These are phyloP conservation scores for Pilasporangium apinafurcum DNA, from an alignment of 352 stramenopile species.

Conservation along the genomic window DNA sequence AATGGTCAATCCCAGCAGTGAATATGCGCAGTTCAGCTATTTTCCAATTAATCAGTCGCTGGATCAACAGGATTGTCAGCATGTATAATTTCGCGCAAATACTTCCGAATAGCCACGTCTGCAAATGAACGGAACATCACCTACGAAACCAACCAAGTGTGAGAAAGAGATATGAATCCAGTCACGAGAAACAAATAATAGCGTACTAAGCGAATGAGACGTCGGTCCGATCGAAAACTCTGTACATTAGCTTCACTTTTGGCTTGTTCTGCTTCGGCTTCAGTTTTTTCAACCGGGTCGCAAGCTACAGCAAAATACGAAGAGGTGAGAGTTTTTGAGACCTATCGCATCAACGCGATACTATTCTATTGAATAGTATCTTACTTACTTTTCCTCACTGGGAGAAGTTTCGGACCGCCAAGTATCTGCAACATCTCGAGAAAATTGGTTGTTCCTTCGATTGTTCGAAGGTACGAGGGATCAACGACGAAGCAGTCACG, in stretches of 20 bases:
- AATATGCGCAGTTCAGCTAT: no score
- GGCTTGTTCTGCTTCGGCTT: slow-evolving; percentile 41
- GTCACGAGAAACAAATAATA: background rate
- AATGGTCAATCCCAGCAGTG: no score
- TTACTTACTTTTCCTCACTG: slow-evolving; percentile 35
- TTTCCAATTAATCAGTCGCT: no score
- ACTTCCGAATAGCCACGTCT: slow-evolving; percentile 63
- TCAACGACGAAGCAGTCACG: slow-evolving; percentile 51
- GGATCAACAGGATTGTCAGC: slow-evolving; percentile 4
- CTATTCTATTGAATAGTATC: background rate
- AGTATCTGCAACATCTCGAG: slow-evolving; percentile 56
- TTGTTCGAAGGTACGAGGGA: slow-evolving; percentile 25
- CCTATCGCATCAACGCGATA: background rate
- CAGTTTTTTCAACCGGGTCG: slow-evolving; percentile 38
- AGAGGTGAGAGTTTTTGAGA: background rate
- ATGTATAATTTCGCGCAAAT: slow-evolving; percentile 34
- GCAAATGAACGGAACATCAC: slow-evolving; percentile 66
- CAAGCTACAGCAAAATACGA: slow-evolving; percentile 16
- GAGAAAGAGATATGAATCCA: background rate
- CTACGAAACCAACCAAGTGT: slow-evolving; percentile 7
- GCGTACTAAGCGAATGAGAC: slow-evolving; percentile 59
- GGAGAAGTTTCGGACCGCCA: slow-evolving; percentile 51
- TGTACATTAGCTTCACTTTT: slow-evolving; percentile 68
- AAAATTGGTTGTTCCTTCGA: slow-evolving; percentile 36
- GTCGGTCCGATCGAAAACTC: slow-evolving; percentile 77